Base-by-base conservation (phyloP, 495 filamentous ascomycete genomes). In the Lineolata rhizophorae region DNA sequence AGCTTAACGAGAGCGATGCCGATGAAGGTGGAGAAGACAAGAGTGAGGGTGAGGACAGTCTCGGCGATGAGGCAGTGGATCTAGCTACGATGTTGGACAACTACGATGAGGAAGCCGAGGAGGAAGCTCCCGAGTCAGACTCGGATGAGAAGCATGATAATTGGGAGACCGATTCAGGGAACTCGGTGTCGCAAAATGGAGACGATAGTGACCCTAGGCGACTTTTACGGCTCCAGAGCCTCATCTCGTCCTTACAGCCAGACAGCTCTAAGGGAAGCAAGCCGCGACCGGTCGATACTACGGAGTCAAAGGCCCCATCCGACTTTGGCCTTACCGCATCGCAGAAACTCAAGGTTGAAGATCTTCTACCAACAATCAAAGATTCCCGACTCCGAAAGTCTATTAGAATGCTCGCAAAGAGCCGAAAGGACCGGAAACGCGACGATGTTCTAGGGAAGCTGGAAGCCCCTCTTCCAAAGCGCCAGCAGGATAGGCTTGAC, bases 11-110 rank as follows among this genome's bases (percentile, higher is more conserved):
- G 39, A 56, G 64, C 18, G 65, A 63, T n/a, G 62, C 57, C 5
- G 62, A 64, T 21, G 53, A 48, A 2, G 56, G 59, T 27, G 55
- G 48, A 16, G 50, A 58, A 2, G 69, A 70, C 5, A 66, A 69
- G 21, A 68, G n/a, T n/a, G n/a, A 67, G 3, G 64, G 65, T 13
- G 70, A 67, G 30, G 70, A 76, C 29, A 47, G 46, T 32, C 58
- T 91, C 12, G 83, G 83, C 13, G 78, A 80, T 30, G 81, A 82
- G 40, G 82, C 76, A 12, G 70, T 93, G 33, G 82, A 93, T 55
- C 62, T 93, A 26, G 71, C 76, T 3, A 72, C 69, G 27, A 75
- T 76, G 43, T 63, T 90, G 36, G 82, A 93, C 54, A 70, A 76
- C 52, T 75, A 63, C 30, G 52, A 53, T n/a, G 57, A 61, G 17